A percentile compares a stretch with the other conserved stretches of the same genome.
These are phyloP conservation scores for Paracamarosporium sp. DNA, from an alignment of 2,329 filamentous ascomycete genomes.

Conservation along the genomic window DNA sequence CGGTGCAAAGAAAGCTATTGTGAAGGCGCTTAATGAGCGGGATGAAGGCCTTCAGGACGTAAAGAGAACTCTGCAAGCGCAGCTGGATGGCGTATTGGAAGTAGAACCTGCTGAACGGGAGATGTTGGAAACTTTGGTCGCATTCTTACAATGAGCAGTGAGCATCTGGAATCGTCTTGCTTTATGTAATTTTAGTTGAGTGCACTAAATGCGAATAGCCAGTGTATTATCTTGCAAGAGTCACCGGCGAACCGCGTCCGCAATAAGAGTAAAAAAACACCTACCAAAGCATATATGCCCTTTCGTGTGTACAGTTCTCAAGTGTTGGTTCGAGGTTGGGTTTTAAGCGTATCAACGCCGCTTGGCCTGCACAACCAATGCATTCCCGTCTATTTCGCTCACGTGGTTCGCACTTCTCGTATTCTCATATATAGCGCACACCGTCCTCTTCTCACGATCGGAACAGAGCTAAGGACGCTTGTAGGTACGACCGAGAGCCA, in stretches of 20 bases:
- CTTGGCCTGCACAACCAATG: too few relatives aligned
- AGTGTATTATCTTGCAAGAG: background rate
- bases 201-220: background rate
- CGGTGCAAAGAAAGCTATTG: conserved; percentile 72
- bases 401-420: background rate
- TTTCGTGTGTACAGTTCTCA: too few relatives aligned
- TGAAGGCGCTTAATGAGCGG: conserved; percentile 68
- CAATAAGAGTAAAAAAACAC: background rate
- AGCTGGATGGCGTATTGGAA: conserved; percentile 64
- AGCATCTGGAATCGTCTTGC: background rate
- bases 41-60: conserved; percentile 71
- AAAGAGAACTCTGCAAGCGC: conserved; percentile 72
- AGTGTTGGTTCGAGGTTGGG: too few relatives aligned
- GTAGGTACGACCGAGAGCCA: background rate
- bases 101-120: conserved; percentile 64
- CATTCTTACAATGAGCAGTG: conserved; percentile 32
- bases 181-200: background rate
- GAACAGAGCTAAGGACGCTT: background rate
- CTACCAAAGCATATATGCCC: background rate
- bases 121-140: conserved; percentile 67
- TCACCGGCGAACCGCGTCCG: background rate
- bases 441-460: background rate
- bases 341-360: too few relatives aligned
- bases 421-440: too few relatives aligned
- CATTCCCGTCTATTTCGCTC: background rate